Evolutionary conservation across 305 asterid species (phyloP), one percentile per base, ranked within the genome.

Genomic region (Rubia peregrina): DNA sequence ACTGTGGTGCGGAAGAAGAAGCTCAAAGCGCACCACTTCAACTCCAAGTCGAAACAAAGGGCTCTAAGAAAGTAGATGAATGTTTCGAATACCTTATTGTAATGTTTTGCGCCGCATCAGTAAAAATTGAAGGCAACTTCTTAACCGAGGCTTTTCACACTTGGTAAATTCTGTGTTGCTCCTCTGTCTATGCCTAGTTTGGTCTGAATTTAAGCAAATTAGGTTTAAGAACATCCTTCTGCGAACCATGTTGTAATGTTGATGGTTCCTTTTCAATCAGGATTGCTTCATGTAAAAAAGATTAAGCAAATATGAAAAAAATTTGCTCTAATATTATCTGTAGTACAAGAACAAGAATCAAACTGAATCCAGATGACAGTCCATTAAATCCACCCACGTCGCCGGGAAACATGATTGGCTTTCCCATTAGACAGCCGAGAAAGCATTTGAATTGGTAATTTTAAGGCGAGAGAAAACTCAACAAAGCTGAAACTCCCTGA

Each of bases 11-110:
- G 85, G 51, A 94, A 86, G 99, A 94, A 88, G 89, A 91, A 88
- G 89, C 88, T 94, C 41, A 89, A 80, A 83, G 70, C 96, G 65
- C 99, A 94, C 74, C 97, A 94, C 79, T 94, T 91, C 33, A 95
- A 87, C 86, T 84, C 97, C 6, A 91, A 86, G 77, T 33, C 95
- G 0, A 90, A 84, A 83, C 84, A 81, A 61, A 84, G 87, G 67
- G 83, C 84, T 51, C 59, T 51, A 51, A 51, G 59, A n/a, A 78
- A 85, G 88, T 82, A 82, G 86, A 84, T 82, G 72, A 82, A 71
- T 33, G 55, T 17, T n/a, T 22, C 12, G 8, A 71, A 41, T n/a
- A 44, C 57, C 66, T 42, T 33, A 26, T 9, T 68, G 68, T 49
- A 60, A 17, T 16, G 12, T 72, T 30, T 21, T 43, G n/a, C 66